Evolutionary conservation across 2,329 filamentous ascomycete species (phyloP).

Genomic region (Amesomyces nigricolor): DNA sequence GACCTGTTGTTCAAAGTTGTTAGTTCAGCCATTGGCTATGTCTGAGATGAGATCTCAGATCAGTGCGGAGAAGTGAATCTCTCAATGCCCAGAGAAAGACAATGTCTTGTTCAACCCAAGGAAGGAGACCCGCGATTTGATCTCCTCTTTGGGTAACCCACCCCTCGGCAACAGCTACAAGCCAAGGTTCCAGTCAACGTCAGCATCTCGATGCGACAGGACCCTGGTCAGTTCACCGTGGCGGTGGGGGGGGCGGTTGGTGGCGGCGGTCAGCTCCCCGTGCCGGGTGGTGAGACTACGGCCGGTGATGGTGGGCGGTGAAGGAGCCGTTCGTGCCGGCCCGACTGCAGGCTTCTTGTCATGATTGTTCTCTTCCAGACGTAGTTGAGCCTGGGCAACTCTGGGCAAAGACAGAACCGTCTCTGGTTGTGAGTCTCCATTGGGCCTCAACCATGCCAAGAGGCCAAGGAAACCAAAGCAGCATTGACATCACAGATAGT

Average conservation of each 20-base stretch:
- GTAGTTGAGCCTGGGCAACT: too few relatives aligned
- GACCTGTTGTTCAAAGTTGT: too few relatives aligned
- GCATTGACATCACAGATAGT: slow-evolving; percentile 4
- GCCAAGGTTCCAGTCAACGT: too few relatives aligned
- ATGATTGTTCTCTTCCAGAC: background rate
- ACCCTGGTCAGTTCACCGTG: background rate
- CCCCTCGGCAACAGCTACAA: too few relatives aligned
- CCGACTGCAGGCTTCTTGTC: background rate
- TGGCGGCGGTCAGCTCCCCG: background rate
- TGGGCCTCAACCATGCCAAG: background rate
- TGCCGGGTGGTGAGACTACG: background rate
- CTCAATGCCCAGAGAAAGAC: too few relatives aligned
- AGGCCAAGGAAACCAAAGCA: background rate
- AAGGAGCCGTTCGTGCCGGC: background rate
- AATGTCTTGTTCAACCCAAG: too few relatives aligned
- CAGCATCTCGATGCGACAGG: too few relatives aligned
- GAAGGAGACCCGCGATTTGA: background rate
- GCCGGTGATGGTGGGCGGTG: background rate
- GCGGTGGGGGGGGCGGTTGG: background rate
- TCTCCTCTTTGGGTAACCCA: background rate
- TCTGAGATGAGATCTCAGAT: too few relatives aligned
- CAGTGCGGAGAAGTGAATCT: too few relatives aligned
- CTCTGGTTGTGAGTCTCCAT: too few relatives aligned
- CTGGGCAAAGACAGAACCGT: too few relatives aligned
- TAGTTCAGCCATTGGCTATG: too few relatives aligned